Evolutionary conservation across 306 rosid species (phyloP), one percentile per base, ranked within the genome.

Genomic region (Citrullus mucosospermus): DNA sequence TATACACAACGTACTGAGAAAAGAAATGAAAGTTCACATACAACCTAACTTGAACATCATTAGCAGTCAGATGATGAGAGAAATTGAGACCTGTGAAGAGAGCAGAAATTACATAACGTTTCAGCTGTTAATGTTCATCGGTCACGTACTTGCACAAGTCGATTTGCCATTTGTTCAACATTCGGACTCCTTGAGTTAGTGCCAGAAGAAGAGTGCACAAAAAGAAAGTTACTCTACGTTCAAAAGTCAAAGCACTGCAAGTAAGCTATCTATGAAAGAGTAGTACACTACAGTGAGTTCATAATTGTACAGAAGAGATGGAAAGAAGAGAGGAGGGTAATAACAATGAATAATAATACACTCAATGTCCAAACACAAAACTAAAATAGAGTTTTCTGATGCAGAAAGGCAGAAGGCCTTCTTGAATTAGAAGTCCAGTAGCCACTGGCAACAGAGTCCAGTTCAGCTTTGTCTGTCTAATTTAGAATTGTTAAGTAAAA

Each of bases 401-500:
- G 77, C 77, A 72, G 57, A 72, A 69, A 72, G 77, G 61, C 78
- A 74, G 62, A 53, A 74, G 76, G 77, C 43, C 77, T 50, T 30
- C 77, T 48, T 48, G 77, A 28, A 72, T 71, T 72, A 72, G 77
- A 72, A 74, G 62, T 48, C 57, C 56, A 46, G 38, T 46, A 48
- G 76, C 58, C 58, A 70, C 76, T 46, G 76, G 76, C 76, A 71
- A 71, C 20, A 44, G 53, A 44, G 39, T 46, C 62, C 46, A 74
- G 63, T 74, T 53, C 78, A 54, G 78, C 77, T 30, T 71, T 74
- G 63, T 54, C 78, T 54, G 32, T 74, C 78, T 74, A 74, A 34
- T 74, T 53, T 55, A 74, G 77, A 50, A 48, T 72, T 72, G 55
- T 71, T 20, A 71, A 46, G 58, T 44, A 46, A 44, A 46, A 9